phyloP scores from a whole-genome alignment of 805 yeast genomes.

The Candida caryicola region DNA sequence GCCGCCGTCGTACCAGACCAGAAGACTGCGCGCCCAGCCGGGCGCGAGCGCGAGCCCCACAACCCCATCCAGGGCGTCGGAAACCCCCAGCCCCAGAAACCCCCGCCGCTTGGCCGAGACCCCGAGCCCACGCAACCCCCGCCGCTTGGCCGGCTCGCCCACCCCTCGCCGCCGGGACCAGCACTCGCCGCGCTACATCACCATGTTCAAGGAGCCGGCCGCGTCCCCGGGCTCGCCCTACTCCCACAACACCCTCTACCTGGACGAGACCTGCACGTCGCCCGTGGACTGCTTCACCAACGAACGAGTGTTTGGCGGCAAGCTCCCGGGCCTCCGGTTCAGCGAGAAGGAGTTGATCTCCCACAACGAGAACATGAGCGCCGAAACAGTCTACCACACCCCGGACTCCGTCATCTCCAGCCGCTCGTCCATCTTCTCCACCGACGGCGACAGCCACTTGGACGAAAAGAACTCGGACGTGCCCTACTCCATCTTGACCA shows the following conservation, averaged over 20 bases:
- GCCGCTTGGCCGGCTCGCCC: not conserved
- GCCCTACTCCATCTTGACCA: conserved; percentile 46
- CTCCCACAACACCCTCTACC: not conserved
- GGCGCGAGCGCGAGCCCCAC: too few relatives aligned
- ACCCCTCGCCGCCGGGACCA: not conserved
- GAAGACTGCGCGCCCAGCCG: too few relatives aligned
- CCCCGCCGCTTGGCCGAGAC: too few relatives aligned
- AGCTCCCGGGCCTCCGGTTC: not conserved
- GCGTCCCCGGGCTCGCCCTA: not conserved
- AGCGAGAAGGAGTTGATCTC: not conserved
- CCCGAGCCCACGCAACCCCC: not conserved
- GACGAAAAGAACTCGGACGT: not conserved
- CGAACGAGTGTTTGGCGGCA: not conserved
- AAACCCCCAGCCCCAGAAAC: too few relatives aligned
- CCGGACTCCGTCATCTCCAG: not conserved
- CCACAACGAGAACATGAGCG: not conserved
- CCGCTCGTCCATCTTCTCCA: not conserved
- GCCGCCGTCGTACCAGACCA: too few relatives aligned
- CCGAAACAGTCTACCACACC: not conserved
- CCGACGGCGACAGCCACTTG: not conserved
- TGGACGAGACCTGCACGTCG: not conserved
- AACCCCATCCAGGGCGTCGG: too few relatives aligned
- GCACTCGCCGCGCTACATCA: not conserved
- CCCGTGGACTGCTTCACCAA: not conserved
- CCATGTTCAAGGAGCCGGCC: not conserved